Conservation (phyloP, 2,329 filamentous ascomycete species). For the Ophiostoma tasmaniense region DNA sequence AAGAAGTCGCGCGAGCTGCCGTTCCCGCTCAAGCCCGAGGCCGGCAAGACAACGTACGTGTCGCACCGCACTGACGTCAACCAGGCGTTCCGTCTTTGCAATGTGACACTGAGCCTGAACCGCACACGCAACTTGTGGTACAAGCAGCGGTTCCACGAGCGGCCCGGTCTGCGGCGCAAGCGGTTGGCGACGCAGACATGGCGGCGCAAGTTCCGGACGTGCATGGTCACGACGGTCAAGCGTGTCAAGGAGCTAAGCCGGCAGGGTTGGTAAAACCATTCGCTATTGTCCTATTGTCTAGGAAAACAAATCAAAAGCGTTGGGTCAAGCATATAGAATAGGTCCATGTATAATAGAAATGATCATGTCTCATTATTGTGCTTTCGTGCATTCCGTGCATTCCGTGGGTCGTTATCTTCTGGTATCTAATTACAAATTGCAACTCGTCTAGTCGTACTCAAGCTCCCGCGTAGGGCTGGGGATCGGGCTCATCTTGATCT, state of each 20-base stretch:
- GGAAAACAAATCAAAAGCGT: not conserved
- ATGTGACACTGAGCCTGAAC: constrained; percentile 41
- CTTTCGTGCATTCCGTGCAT: not conserved
- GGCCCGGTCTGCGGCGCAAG: constrained; percentile 69
- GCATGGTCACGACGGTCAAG: constrained; percentile 55
- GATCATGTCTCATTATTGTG: constrained; percentile 4
- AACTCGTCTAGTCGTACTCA: not conserved
- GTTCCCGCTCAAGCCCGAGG: constrained; percentile 34
- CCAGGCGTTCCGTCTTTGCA: constrained; percentile 37
- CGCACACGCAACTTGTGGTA: constrained; percentile 46
- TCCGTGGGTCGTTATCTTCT: not conserved
- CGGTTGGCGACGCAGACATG: constrained; percentile 61
- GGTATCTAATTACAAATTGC: not conserved
- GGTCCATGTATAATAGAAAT: constrained; percentile 1
- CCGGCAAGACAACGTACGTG: constrained; percentile 38
- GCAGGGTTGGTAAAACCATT: constrained; percentile 75
- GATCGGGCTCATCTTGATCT: constrained; percentile 66
- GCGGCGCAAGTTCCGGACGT: constrained; percentile 58
- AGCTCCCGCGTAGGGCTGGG: constrained; percentile 33
- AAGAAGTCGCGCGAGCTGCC: constrained; percentile 1
- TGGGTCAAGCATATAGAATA: not conserved
- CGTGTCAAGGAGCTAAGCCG: constrained; percentile 61
- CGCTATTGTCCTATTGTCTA: not conserved
- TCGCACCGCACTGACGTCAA: constrained; percentile 36
- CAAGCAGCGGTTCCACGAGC: constrained; percentile 63